Conservation (phyloP, 2,329 filamentous ascomycete species). For the Fusarium sp. region DNA sequence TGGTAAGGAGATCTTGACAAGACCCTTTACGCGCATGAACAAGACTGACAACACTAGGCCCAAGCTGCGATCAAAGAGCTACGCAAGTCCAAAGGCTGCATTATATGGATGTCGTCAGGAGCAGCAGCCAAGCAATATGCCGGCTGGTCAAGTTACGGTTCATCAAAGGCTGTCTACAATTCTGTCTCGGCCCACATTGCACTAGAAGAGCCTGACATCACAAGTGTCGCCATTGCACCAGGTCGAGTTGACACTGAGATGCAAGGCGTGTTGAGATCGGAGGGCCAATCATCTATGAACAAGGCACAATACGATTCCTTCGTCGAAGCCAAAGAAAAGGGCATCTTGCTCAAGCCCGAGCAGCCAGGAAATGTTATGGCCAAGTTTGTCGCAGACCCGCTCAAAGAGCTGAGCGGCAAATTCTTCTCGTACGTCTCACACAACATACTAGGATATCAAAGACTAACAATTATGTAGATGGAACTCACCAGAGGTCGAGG, state of each 20-base stretch:
- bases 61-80: constrained; percentile 76
- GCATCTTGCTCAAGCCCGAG: constrained; percentile 80
- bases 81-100: constrained; percentile 72
- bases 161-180: constrained; percentile 84
- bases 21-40: background rate
- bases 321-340: constrained; percentile 72
- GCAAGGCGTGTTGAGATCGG: constrained; percentile 82
- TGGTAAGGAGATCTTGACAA: constrained; percentile 62
- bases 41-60: constrained; percentile 58
- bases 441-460: background rate
- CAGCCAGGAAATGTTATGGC: constrained; percentile 89
- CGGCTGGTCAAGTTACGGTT: constrained; percentile 83
- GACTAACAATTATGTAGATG: constrained; percentile 46
- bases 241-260: constrained; percentile 90
- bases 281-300: constrained; percentile 60
- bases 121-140: constrained; percentile 73
- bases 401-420: constrained; percentile 75
- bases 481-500: constrained; percentile 57
- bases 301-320: constrained; percentile 73
- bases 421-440: constrained; percentile 69
- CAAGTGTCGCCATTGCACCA: constrained; percentile 76
- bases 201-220: constrained; percentile 80
- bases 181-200: constrained; percentile 78
- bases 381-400: constrained; percentile 72
- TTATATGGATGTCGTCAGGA: constrained; percentile 83